Conservation (phyloP, 768 basidiomycete genomes). For the Psilocybe tampanensis region DNA sequence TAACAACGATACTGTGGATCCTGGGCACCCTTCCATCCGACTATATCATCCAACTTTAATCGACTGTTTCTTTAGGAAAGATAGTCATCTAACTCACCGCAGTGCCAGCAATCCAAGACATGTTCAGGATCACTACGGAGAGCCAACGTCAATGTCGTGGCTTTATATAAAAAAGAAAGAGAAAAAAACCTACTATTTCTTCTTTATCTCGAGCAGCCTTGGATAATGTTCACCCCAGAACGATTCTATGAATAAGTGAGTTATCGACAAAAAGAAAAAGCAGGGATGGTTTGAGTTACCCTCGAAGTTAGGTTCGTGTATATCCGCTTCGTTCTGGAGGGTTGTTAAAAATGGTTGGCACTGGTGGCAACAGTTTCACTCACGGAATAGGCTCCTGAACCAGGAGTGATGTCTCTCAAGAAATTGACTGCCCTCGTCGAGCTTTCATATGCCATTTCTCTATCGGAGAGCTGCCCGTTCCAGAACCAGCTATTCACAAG, state of each 20-base stretch:
- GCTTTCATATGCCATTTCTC: constrained; percentile 16
- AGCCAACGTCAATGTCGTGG: not conserved
- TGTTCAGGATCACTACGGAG: constrained; percentile 24
- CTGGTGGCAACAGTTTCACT: not conserved
- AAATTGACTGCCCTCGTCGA: constrained; percentile 22
- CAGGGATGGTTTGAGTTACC: constrained; percentile 5
- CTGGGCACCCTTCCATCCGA: constrained; percentile 22
- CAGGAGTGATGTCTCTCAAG: constrained; percentile 26
- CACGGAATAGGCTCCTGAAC: constrained; percentile 28
- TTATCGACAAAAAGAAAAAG: not conserved
- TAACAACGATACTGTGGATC: constrained; percentile 21
- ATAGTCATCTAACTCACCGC: constrained; percentile 20
- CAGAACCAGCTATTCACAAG: constrained; percentile 21
- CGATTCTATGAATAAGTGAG: constrained; percentile 11
- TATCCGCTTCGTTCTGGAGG: constrained; percentile 28
- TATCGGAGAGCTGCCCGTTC: constrained; percentile 11
- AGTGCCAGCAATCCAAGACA: constrained; percentile 33
- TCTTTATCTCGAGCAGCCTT: constrained; percentile 25
- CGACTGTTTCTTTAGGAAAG: not conserved
- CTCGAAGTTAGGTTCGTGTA: constrained; percentile 29
- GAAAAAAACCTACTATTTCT: constrained; percentile 25
- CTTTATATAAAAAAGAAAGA: not conserved
- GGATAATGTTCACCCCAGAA: constrained; percentile 29
- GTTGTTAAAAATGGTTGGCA: not conserved
- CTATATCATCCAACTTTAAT: not conserved